Evolutionary conservation across 371 early-diverging fungal species (phyloP).

Genomic region (Apophysomyces trapeziformis): DNA sequence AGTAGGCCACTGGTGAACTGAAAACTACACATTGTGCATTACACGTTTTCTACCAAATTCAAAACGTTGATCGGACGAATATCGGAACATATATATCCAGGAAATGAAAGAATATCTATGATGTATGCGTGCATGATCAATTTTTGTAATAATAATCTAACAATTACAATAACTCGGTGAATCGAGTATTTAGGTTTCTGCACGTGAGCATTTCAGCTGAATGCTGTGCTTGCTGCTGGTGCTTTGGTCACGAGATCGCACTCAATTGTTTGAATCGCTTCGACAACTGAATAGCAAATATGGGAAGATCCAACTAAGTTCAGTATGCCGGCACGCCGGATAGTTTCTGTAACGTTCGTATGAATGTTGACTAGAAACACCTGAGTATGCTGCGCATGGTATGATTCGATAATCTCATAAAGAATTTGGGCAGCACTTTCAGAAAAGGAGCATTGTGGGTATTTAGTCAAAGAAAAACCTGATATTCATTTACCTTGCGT

Average conservation of each 20-base stretch:
- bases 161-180: too few relatives aligned
- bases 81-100: too few relatives aligned
- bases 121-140: too few relatives aligned
- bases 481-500: constrained; percentile 69
- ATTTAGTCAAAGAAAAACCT: not conserved
- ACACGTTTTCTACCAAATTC: too few relatives aligned
- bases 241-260: constrained; percentile 20
- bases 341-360: constrained; percentile 58
- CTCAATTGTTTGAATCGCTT: constrained; percentile 39
- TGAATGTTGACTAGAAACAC: constrained; percentile 83
- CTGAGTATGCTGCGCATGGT: constrained; percentile 69
- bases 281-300: constrained; percentile 41
- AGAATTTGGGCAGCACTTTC: constrained; percentile 81
- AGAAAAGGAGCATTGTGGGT: too few relatives aligned
- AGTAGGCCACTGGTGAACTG: too few relatives aligned
- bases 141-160: too few relatives aligned
- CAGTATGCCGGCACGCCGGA: constrained; percentile 66
- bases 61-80: too few relatives aligned
- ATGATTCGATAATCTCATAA: constrained; percentile 80
- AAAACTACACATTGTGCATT: too few relatives aligned
- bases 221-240: not conserved
- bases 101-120: too few relatives aligned
- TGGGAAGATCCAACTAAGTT: constrained; percentile 64
- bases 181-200: not conserved
- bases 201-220: not conserved